These are phyloP conservation scores for Colletotrichum sojae DNA, from an alignment of 2,329 filamentous ascomycete species.

Conservation along the genomic window DNA sequence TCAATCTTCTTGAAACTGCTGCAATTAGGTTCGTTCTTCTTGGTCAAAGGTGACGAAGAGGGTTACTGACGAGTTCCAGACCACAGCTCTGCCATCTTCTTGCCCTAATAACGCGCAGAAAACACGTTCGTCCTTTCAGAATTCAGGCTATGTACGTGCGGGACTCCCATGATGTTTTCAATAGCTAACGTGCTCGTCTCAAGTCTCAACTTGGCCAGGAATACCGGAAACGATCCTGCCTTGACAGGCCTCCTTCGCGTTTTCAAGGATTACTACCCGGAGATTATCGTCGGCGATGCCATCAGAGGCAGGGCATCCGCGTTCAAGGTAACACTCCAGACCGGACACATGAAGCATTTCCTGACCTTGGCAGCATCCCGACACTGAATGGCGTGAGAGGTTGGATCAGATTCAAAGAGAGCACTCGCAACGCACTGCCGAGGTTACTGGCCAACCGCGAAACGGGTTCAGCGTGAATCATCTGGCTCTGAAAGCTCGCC, in stretches of 20 bases:
- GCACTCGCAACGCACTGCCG: constrained; percentile 61
- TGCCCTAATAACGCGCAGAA: constrained; percentile 83
- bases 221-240: constrained; percentile 79
- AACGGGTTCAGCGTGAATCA: constrained; percentile 76
- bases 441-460: constrained; percentile 54
- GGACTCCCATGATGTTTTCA: background rate
- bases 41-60: constrained; percentile 10
- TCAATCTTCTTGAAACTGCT: constrained; percentile 86
- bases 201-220: constrained; percentile 70
- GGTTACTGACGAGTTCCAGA: constrained; percentile 52
- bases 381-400: constrained; percentile 79
- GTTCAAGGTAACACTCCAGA: constrained; percentile 65
- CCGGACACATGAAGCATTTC: constrained; percentile 21
- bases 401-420: constrained; percentile 77
- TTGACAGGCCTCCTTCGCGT: constrained; percentile 82
- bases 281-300: constrained; percentile 83
- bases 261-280: constrained; percentile 93
- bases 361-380: constrained; percentile 72
- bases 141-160: constrained; percentile 79
- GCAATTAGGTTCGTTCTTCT: constrained; percentile 71
- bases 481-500: constrained; percentile 53
- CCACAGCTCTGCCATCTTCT: constrained; percentile 81
- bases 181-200: constrained; percentile 2
- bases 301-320: constrained; percentile 72
- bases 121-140: constrained; percentile 86